These are phyloP conservation scores for Onygenales sp. DNA, from an alignment of 2,329 filamentous ascomycete genomes.

Conservation along the genomic window DNA sequence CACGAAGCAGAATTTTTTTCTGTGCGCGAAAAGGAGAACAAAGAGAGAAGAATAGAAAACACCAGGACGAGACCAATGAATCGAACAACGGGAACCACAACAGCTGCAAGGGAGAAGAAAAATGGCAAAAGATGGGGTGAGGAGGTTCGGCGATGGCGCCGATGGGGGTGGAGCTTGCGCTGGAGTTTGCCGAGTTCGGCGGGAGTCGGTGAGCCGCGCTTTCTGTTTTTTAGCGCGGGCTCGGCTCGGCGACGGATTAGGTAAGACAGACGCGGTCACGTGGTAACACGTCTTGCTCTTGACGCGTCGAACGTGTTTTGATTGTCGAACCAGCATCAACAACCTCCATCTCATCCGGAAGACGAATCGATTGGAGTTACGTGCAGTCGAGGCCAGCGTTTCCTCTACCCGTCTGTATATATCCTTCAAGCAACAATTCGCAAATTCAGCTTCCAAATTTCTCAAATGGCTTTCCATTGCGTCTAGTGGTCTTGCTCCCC, in stretches of 20 bases:
- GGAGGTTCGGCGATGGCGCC: not conserved
- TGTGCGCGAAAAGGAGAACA: not conserved
- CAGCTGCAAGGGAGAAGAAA: not conserved
- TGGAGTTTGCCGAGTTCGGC: constrained; percentile 1
- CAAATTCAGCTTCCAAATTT: too few species aligned
- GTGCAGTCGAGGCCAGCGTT: not conserved
- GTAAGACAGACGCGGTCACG: not conserved
- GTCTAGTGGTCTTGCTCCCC: not conserved
- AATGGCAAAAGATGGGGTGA: not conserved
- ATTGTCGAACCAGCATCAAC: not conserved
- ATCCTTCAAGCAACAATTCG: too few species aligned
- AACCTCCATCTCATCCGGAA: not conserved
- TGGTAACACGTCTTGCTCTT: not conserved
- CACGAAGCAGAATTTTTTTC: not conserved
- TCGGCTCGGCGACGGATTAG: too few species aligned
- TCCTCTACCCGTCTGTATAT: not conserved
- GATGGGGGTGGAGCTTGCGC: not conserved
- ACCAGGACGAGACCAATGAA: not conserved
- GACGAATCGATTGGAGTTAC: not conserved
- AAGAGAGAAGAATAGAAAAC: not conserved
- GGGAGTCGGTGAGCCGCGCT: not conserved
- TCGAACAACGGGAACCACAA: not conserved
- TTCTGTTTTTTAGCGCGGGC: not conserved
- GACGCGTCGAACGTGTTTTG: not conserved
- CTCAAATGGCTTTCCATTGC: not conserved